These are phyloP conservation scores for Hypoxylon perforatum DNA, from an alignment of 495 filamentous ascomycete species.

Conservation along the genomic window DNA sequence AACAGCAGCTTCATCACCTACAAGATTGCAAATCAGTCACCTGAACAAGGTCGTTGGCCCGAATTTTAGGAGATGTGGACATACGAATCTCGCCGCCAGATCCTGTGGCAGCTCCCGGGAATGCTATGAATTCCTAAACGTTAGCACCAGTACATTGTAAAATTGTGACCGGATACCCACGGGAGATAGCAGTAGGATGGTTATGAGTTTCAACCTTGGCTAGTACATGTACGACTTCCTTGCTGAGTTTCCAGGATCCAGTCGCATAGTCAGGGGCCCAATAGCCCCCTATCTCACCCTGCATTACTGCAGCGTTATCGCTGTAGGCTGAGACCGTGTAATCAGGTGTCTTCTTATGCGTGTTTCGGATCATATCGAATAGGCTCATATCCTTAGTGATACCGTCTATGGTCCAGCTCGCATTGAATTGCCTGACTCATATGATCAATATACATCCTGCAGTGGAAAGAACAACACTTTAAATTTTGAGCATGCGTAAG, in stretches of 20 bases:
- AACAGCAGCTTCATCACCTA: conserved; percentile 86
- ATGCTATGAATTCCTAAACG: conserved; percentile 39
- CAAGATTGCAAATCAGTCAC: not conserved
- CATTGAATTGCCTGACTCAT: conserved; percentile 79
- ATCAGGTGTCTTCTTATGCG: conserved; percentile 79
- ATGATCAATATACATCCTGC: conserved; percentile 8
- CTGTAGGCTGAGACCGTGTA: conserved; percentile 94
- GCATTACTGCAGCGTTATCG: conserved; percentile 93
- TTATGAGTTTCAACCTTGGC: conserved; percentile 98
- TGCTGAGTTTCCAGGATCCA: conserved; percentile 86
- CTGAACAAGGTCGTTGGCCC: not conserved
- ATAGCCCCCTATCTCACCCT: conserved; percentile 77
- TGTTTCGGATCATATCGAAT: conserved; percentile 96
- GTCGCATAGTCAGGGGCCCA: conserved; percentile 90
- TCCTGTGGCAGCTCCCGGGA: conserved; percentile 89
- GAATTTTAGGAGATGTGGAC: not conserved
- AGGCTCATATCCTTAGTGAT: conserved; percentile 78
- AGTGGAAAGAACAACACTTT: conserved; percentile 9
- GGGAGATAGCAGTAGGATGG: conserved; percentile 95
- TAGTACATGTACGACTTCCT: conserved; percentile 88
- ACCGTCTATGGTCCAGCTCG: conserved; percentile 96
- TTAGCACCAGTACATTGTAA: conserved; percentile 8
- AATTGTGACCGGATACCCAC: conserved; percentile 13
- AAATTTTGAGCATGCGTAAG: conserved; percentile 57
- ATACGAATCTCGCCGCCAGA: conserved; percentile 89